Base-by-base conservation (phyloP, 2,329 filamentous ascomycete species). In the Tolypocladium inflatum region DNA sequence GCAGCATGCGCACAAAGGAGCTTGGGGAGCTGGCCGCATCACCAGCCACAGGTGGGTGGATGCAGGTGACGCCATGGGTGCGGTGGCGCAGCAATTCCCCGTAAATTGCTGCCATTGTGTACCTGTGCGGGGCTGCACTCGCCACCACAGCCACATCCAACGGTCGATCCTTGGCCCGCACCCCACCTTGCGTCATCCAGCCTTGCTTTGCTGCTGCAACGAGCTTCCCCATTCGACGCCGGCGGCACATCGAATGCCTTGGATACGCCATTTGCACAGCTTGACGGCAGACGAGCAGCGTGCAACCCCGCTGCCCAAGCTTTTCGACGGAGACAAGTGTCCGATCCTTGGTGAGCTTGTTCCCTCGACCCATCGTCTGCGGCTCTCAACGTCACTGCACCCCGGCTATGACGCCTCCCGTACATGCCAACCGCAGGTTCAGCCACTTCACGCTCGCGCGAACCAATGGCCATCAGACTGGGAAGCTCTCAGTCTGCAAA, bases 291-390 rank as follows among this genome's bases (percentile, higher is more conserved):
- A 7, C 13, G 17, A 10, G 23, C 26, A 33, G 13, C 48, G 17
- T 51, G 48, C 19, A 37, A 35, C 30, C 30, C 48, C 48, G 35
- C 30, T 52, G 48, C 30, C 26, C 26, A 6, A n/a, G 45, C 37
- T 30, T 54, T 11, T 7, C 38, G 23, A 26, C 53, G 53, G 53
- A 42, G 26, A 10, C 5, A 51, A 55, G 50, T 58, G 60, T 62
- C 58, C 60, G 60, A 57, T 54, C 26, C 23, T 50, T 50, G 45
- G 26, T 51, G 26, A n/a, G 23, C 45, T 51, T 51, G 45, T 51
- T 30, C 13, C 23, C 2, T 2, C 38, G 13, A 4, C 39, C 37
- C 13, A 15, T 30, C 23, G 13, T 17, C 21, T n/a, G 30, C 51
- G 11, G 35, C 33, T 50, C 35, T 30, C 26, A 41, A 51, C 55